These are phyloP conservation scores for Biancaea sappan DNA, from an alignment of 306 rosid genomes.

Conservation along the genomic window DNA sequence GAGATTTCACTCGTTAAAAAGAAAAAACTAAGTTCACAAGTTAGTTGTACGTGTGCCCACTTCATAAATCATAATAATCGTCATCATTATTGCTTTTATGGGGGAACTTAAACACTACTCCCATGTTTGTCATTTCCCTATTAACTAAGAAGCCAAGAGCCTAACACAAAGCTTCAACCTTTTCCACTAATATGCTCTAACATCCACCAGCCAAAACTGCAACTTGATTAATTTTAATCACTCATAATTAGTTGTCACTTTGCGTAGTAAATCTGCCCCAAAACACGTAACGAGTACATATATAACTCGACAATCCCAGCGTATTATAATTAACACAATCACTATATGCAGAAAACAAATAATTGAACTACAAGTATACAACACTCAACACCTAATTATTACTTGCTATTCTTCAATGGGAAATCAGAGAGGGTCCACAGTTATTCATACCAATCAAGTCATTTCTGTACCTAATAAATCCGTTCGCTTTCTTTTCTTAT, in stretches of 20 bases:
- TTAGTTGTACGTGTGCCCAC: slow-evolving; percentile 23
- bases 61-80: background rate
- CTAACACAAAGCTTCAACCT: background rate
- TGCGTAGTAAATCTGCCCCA: background rate
- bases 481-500: background rate
- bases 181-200: background rate
- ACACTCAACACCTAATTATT: slow-evolving; percentile 21
- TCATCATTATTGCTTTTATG: slow-evolving; percentile 4
- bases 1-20: background rate
- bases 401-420: no score
- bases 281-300: slow-evolving; percentile 40
- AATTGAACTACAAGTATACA: no score
- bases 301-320: slow-evolving; percentile 22
- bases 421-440: slow-evolving; percentile 40
- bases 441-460: slow-evolving; percentile 23
- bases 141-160: background rate
- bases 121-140: background rate
- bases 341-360: slow-evolving; percentile 25
- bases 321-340: slow-evolving; percentile 42
- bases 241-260: slow-evolving; percentile 22
- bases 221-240: background rate
- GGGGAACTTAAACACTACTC: background rate
- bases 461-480: slow-evolving; percentile 29
- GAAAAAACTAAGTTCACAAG: background rate
- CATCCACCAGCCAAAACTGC: background rate